A percentile compares a stretch with the other conserved stretches of the same genome.
phyloP scores from a whole-genome alignment of 1,284 basidiomycete genomes.

The Exobasidium cylindrosporum region DNA sequence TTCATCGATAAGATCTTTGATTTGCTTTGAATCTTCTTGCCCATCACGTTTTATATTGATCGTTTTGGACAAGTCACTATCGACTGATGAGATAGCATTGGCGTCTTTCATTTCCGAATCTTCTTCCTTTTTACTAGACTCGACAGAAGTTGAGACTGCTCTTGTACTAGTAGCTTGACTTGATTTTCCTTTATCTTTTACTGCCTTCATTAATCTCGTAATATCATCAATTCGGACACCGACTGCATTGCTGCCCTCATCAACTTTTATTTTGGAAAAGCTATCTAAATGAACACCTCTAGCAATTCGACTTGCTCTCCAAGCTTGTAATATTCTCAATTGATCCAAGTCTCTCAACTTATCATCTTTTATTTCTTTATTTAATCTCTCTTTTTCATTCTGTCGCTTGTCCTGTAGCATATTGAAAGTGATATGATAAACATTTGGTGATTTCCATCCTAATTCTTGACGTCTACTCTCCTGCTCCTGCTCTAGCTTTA shows the following conservation, averaged over 20 bases:
- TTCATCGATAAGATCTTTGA: too few relatives aligned
- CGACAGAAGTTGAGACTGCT: background rate
- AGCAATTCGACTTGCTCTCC: constrained; percentile 11
- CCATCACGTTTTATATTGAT: background rate
- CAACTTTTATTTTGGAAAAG: background rate
- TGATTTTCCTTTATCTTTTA: constrained; percentile 6
- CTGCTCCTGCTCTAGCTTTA: constrained; percentile 31
- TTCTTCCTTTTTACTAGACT: constrained; percentile 5
- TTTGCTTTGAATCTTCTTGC: background rate
- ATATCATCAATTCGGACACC: constrained; percentile 5
- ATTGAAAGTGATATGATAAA: background rate
- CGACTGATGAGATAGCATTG: background rate
- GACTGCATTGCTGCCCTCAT: background rate
- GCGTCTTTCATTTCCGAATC: constrained; percentile 3
- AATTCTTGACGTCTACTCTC: constrained; percentile 34
- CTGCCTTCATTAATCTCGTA: constrained; percentile 3
- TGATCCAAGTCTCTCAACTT: constrained; percentile 1
- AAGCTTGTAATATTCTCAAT: constrained; percentile 4
- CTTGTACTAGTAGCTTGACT: background rate
- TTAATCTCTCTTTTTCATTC: background rate
- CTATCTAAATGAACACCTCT: constrained; percentile 8
- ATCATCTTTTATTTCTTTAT: background rate
- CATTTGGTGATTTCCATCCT: constrained; percentile 15
- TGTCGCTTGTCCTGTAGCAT: background rate
- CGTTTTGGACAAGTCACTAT: background rate